A percentile compares a stretch with the other conserved stretches of the same genome.
Conservation (phyloP, 1,284 basidiomycete genomes). For the Boletellus deceptivus region DNA sequence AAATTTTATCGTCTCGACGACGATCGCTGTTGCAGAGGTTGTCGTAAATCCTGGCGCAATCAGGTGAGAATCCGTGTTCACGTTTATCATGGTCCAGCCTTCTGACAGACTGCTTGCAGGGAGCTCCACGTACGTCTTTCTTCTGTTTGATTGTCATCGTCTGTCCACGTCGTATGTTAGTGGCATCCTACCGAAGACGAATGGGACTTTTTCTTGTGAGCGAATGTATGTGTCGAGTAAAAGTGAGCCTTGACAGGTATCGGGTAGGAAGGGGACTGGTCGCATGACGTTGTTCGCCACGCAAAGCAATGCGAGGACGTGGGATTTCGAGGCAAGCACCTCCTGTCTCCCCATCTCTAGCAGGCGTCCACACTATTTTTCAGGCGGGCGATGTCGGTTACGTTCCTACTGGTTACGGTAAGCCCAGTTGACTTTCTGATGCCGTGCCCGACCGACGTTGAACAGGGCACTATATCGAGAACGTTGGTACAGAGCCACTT, state of each 20-base stretch:
- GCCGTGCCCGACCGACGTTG: background rate
- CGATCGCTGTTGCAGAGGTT: constrained; percentile 56
- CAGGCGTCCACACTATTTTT: background rate
- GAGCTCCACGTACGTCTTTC: constrained; percentile 49
- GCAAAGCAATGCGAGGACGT: constrained; percentile 38
- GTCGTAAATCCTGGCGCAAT: constrained; percentile 54
- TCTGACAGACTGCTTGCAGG: constrained; percentile 16
- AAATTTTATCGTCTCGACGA: constrained; percentile 51
- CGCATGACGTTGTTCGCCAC: constrained; percentile 42
- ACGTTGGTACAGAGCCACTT: constrained; percentile 56
- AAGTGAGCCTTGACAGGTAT: background rate
- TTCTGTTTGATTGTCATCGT: constrained; percentile 36
- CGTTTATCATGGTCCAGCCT: no score
- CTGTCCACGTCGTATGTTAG: constrained; percentile 39
- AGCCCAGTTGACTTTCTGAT: background rate
- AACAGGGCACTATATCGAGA: constrained; percentile 63
- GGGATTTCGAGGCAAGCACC: constrained; percentile 37
- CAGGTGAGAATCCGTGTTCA: constrained; percentile 33
- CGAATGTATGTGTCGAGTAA: background rate
- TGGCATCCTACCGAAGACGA: constrained; percentile 48
- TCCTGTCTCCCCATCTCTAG: background rate
- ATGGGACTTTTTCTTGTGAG: constrained; percentile 34
- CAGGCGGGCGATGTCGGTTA: constrained; percentile 59
- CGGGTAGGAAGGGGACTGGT: constrained; percentile 42
- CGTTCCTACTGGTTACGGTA: constrained; percentile 46